Conservation (phyloP, 805 yeast genomes). For the Lipomyces spencermartinsiae region DNA sequence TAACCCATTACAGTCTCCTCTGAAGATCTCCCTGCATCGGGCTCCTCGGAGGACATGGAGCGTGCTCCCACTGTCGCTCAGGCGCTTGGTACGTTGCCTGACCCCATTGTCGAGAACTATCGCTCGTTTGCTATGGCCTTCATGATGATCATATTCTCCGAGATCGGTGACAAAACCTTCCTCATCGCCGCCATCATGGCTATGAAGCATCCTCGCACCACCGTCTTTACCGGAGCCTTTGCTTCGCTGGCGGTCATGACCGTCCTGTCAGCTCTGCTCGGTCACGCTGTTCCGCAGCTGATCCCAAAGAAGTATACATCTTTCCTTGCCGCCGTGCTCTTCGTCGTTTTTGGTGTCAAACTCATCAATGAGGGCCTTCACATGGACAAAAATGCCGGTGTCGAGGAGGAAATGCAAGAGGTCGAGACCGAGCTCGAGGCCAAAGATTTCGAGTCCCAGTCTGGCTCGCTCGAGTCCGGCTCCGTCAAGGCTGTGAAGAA, state of each 20-base stretch:
- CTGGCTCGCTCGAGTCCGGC: slow-evolving; percentile 69
- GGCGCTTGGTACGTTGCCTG: slow-evolving; percentile 30
- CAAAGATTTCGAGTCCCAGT: slow-evolving; percentile 56
- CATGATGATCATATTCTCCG: slow-evolving; percentile 93
- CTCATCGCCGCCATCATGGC: slow-evolving; percentile 97
- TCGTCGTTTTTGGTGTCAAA: slow-evolving; percentile 76
- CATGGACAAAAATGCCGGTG: slow-evolving; percentile 80
- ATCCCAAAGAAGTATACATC: slow-evolving; percentile 82
- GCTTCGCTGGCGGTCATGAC: slow-evolving; percentile 90
- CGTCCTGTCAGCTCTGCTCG: slow-evolving; percentile 84
- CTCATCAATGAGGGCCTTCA: slow-evolving; percentile 79
- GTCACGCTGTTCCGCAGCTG: slow-evolving; percentile 86
- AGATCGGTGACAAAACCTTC: slow-evolving; percentile 96
- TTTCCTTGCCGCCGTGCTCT: slow-evolving; percentile 78
- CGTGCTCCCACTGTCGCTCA: slow-evolving; percentile 32
- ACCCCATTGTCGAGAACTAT: slow-evolving; percentile 19
- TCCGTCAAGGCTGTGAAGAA: slow-evolving; percentile 7
- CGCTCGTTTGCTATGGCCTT: slow-evolving; percentile 69
- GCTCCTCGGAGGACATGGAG: slow-evolving; percentile 24
- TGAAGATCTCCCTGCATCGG: background rate
- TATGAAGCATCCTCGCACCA: slow-evolving; percentile 82
- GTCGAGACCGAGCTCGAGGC: slow-evolving; percentile 91
- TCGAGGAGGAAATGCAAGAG: slow-evolving; percentile 94
- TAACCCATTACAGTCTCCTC: background rate
- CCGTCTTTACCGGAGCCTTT: slow-evolving; percentile 90